phyloP scores from a whole-genome alignment of 352 stramenopile genomes.

The Pythium pyrilobum region DNA sequence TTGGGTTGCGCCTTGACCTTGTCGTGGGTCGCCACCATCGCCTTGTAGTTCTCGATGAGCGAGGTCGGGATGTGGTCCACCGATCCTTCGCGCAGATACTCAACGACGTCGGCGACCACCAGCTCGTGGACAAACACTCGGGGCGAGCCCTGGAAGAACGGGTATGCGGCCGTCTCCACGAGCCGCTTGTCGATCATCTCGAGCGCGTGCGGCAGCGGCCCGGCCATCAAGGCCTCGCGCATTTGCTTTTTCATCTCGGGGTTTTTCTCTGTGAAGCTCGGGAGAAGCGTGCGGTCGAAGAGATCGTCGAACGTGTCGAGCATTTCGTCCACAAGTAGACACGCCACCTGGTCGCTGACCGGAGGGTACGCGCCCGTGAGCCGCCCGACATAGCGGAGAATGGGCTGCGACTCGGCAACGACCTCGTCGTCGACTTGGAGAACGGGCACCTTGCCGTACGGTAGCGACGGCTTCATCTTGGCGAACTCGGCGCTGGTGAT shows the following conservation, averaged over 20 bases:
- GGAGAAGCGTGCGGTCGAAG: background rate
- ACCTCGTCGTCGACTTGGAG: constrained; percentile 34
- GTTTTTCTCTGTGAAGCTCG: background rate
- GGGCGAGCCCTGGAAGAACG: background rate
- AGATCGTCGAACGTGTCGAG: constrained; percentile 7
- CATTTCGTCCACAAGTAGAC: constrained; percentile 3
- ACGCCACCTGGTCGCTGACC: background rate
- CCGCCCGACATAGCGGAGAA: constrained; percentile 53
- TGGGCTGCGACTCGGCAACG: constrained; percentile 37
- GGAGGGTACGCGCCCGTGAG: constrained; percentile 27
- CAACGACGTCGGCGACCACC: constrained; percentile 12
- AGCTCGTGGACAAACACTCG: constrained; percentile 12
- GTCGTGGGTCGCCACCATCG: background rate
- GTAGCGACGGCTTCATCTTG: constrained; percentile 15
- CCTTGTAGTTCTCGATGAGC: constrained; percentile 18
- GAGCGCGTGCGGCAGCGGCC: background rate
- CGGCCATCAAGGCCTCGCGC: background rate
- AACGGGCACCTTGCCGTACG: constrained; percentile 22
- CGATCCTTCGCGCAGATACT: constrained; percentile 12
- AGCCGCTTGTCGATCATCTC: constrained; percentile 3
- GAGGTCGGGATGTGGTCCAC: constrained; percentile 26
- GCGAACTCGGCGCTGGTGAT: constrained; percentile 20
- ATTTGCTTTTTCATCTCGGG: constrained; percentile 2
- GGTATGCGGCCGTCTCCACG: background rate
- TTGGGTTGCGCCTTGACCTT: background rate